Evolutionary conservation across 441 rosid species (phyloP).

Genomic region (Populus hybrid): DNA sequence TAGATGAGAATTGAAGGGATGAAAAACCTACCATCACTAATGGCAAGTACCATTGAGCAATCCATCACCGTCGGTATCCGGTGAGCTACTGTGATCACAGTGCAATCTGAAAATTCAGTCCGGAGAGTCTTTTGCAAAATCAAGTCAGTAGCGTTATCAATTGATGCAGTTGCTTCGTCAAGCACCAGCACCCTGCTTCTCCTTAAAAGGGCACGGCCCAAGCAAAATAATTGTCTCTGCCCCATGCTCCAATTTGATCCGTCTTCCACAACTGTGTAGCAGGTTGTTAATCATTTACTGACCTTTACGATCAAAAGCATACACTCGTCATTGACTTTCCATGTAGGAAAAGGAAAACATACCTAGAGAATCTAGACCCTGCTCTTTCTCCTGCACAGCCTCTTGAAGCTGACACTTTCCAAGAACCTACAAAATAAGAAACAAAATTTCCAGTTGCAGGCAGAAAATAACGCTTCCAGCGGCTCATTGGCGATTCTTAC

Average conservation of each 20-base stretch:
- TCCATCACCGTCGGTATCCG: slow-evolving; percentile 97
- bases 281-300: background rate
- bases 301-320: background rate
- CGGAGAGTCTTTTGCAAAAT: no score
- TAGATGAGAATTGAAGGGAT: background rate
- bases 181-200: no score
- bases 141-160: no score
- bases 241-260: slow-evolving; percentile 99
- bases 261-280: slow-evolving; percentile 64
- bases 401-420: slow-evolving; percentile 86
- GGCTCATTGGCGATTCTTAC: background rate
- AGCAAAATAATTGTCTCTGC: slow-evolving; percentile 83
- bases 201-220: slow-evolving; percentile 46
- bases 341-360: slow-evolving; percentile 9
- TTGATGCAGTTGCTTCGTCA: no score
- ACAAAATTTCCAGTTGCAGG: background rate
- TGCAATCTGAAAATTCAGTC: no score
- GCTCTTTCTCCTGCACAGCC: slow-evolving; percentile 67
- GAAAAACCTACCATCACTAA: slow-evolving; percentile 68
- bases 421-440: slow-evolving; percentile 51
- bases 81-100: slow-evolving; percentile 29
- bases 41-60: slow-evolving; percentile 81
- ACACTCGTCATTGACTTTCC: background rate
- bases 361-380: slow-evolving; percentile 73
- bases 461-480: background rate